These are phyloP conservation scores for Orobanche coerulescens DNA, from an alignment of 257 asterid genomes.

Conservation along the genomic window DNA sequence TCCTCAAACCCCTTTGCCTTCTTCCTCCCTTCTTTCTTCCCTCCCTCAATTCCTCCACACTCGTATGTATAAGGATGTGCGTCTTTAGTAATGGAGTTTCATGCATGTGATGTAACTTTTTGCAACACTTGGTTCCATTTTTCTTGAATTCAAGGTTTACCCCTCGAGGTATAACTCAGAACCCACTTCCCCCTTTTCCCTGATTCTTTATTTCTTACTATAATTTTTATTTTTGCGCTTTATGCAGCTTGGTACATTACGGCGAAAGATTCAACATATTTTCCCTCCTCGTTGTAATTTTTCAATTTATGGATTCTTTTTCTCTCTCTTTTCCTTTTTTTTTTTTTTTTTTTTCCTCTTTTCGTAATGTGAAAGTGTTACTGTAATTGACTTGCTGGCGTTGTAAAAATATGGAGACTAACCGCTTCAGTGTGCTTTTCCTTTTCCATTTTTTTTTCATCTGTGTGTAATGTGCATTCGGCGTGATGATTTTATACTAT, in stretches of 20 bases:
- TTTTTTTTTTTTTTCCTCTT: too few species aligned
- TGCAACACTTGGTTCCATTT: not conserved
- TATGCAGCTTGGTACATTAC: not conserved
- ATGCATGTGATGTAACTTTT: not conserved
- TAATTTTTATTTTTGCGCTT: not conserved
- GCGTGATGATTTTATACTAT: too few species aligned
- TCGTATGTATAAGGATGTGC: not conserved
- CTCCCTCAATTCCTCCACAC: not conserved
- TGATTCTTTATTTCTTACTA: not conserved
- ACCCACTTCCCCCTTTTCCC: not conserved
- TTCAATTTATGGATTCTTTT: not conserved
- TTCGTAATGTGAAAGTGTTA: not conserved
- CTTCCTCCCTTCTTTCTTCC: too few species aligned
- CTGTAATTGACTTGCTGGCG: not conserved
- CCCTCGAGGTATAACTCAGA: slow-evolving; percentile 11
- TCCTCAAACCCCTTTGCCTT: not conserved
- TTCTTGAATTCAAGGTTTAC: slow-evolving; percentile 4
- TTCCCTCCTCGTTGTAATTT: not conserved
- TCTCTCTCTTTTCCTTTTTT: not conserved
- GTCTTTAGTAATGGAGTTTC: not conserved
- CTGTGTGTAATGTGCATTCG: not conserved
- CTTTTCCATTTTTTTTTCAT: not conserved
- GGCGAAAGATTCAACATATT: slow-evolving; percentile 1
- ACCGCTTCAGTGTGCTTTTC: not conserved
- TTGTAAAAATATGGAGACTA: not conserved